phyloP scores from a whole-genome alignment of 2,329 filamentous ascomycete species.

The Xylariaceae sp. region DNA sequence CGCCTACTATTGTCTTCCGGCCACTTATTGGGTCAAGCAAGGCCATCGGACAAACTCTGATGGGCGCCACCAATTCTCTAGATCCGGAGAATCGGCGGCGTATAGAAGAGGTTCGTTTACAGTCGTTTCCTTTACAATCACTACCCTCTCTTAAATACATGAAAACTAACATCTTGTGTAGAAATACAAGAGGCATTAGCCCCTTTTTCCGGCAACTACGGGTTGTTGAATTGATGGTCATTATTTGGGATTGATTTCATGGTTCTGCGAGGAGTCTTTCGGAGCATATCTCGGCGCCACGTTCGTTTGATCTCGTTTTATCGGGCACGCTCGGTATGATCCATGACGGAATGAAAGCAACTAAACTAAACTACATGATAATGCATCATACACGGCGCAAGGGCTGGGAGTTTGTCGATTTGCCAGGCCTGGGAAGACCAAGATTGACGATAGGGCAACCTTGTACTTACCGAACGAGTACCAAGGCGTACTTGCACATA shows the following conservation, averaged over 20 bases:
- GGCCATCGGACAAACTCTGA: conserved; percentile 78
- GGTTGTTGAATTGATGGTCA: conserved; percentile 5
- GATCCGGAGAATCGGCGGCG: conserved; percentile 76
- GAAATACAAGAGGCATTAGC: conserved; percentile 27
- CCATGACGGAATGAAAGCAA: conserved; percentile 13
- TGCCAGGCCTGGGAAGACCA: conserved; percentile 3
- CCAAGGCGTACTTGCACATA: neutral
- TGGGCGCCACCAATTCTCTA: conserved; percentile 88
- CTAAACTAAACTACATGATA: conserved; percentile 9
- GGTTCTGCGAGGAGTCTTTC: conserved; percentile 17
- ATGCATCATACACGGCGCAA: conserved; percentile 20
- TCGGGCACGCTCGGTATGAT: conserved; percentile 8
- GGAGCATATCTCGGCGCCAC: conserved; percentile 17
- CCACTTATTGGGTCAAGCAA: conserved; percentile 88
- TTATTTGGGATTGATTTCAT: conserved; percentile 7
- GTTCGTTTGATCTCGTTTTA: conserved; percentile 7
- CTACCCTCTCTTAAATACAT: neutral
- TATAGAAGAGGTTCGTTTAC: conserved; percentile 77
- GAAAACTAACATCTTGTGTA: conserved; percentile 4
- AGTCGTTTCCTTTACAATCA: neutral
- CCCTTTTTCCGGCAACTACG: neutral
- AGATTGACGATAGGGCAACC: conserved; percentile 19
- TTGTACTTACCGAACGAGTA: conserved; percentile 13
- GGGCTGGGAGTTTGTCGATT: neutral
- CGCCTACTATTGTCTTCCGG: conserved; percentile 87